Evolutionary conservation across 2,329 filamentous ascomycete genomes (phyloP).

Genomic region (Byssochlamys sp.): DNA sequence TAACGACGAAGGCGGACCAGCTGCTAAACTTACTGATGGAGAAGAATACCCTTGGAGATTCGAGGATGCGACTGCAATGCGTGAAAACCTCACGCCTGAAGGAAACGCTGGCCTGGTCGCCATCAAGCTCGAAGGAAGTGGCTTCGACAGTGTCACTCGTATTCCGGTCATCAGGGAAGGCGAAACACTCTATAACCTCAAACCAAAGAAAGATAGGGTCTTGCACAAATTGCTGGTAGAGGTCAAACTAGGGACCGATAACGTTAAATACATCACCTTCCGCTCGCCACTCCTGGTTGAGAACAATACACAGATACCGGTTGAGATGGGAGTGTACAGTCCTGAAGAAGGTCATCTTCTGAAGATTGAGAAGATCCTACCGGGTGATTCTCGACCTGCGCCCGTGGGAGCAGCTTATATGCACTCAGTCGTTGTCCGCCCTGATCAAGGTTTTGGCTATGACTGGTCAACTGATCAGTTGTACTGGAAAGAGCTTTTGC

Average conservation of each 20-base stretch:
- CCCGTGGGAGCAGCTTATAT: slow-evolving; percentile 86
- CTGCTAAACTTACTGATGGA: slow-evolving; percentile 72
- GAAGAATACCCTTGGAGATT: slow-evolving; percentile 92
- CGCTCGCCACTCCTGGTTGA: slow-evolving; percentile 84
- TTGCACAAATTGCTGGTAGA: slow-evolving; percentile 87
- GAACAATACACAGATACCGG: slow-evolving; percentile 91
- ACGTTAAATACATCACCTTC: slow-evolving; percentile 95
- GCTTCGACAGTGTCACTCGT: slow-evolving; percentile 80
- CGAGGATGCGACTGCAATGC: slow-evolving; percentile 91
- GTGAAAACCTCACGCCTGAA: slow-evolving; percentile 82
- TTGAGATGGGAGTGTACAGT: slow-evolving; percentile 87
- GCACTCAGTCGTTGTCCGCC: slow-evolving; percentile 77
- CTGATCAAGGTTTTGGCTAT: slow-evolving; percentile 93
- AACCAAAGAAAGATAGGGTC: slow-evolving; percentile 74
- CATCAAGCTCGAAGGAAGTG: slow-evolving; percentile 79
- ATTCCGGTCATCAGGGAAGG: slow-evolving; percentile 91
- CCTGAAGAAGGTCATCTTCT: slow-evolving; percentile 76
- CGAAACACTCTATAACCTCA: slow-evolving; percentile 78
- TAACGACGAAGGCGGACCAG: slow-evolving; percentile 56
- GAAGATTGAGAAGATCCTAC: slow-evolving; percentile 95
- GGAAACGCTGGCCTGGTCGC: slow-evolving; percentile 69
- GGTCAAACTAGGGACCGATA: slow-evolving; percentile 80
- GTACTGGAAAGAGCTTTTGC: slow-evolving; percentile 86
- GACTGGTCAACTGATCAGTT: slow-evolving; percentile 83
- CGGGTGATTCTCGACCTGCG: slow-evolving; percentile 78